A percentile compares a stretch with the other conserved stretches of the same genome.
Evolutionary conservation across 768 basidiomycete genomes (phyloP).

Genomic region (Hemileccinum rubropunctum): DNA sequence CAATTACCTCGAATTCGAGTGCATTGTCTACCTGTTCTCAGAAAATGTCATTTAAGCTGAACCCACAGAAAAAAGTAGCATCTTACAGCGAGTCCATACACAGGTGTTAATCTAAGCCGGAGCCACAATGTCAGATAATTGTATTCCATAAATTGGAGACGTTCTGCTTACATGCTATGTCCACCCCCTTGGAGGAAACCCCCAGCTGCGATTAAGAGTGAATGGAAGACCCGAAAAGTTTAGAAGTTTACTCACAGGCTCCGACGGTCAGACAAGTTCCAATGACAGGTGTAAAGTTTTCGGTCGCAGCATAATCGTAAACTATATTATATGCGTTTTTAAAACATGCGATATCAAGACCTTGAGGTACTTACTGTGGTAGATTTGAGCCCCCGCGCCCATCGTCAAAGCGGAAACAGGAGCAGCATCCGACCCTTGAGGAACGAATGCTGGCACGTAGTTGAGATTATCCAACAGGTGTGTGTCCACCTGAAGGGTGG

Average conservation of each 20-base stretch:
- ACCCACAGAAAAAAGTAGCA: not conserved
- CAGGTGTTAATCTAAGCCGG: constrained; percentile 30
- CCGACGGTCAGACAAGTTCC: constrained; percentile 23
- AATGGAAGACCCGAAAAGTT: not conserved
- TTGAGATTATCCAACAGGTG: constrained; percentile 13
- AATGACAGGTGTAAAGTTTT: constrained; percentile 16
- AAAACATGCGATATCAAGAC: not conserved
- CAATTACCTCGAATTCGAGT: constrained; percentile 37
- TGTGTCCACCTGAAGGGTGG: constrained; percentile 23
- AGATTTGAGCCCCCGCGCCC: constrained; percentile 16
- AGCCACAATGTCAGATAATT: not conserved
- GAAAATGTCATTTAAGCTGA: not conserved
- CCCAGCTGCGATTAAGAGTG: constrained; percentile 32
- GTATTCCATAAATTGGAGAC: not conserved
- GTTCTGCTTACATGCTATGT: constrained; percentile 31
- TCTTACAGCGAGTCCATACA: constrained; percentile 41
- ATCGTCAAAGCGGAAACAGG: constrained; percentile 19
- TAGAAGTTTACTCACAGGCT: constrained; percentile 2
- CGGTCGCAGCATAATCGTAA: constrained; percentile 11
- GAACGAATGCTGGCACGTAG: constrained; percentile 18
- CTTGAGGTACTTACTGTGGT: constrained; percentile 8
- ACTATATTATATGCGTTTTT: constrained; percentile 2
- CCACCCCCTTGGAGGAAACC: constrained; percentile 53
- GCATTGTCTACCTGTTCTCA: constrained; percentile 41
- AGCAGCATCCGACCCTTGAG: constrained; percentile 13